Evolutionary conservation across 305 asterid species (phyloP).

Genomic region (Fraxinus xanthoxyloides): DNA sequence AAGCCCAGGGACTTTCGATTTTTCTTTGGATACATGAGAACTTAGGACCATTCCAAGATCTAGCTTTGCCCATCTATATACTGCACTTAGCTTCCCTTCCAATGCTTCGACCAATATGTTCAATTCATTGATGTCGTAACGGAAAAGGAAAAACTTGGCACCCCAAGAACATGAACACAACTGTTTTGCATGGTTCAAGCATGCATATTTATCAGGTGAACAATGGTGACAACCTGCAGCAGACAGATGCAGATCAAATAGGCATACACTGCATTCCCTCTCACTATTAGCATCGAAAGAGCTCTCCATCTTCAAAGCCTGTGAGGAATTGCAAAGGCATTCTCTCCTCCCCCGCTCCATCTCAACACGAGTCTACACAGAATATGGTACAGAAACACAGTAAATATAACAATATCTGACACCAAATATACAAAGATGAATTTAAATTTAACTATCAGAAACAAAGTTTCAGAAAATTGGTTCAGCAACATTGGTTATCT

Average conservation of each 20-base stretch:
- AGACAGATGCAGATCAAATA: conserved; percentile 80
- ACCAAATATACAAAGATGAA: not conserved
- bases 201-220: conserved; percentile 81
- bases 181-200: conserved; percentile 85
- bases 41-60: conserved; percentile 80
- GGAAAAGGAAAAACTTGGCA: conserved; percentile 75
- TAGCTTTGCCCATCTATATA: conserved; percentile 85
- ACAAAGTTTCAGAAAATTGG: not conserved
- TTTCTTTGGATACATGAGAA: conserved; percentile 63
- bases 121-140: conserved; percentile 63
- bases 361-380: conserved; percentile 65
- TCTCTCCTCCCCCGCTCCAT: conserved; percentile 71
- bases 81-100: conserved; percentile 86
- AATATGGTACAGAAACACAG: conserved; percentile 24
- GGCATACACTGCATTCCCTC: conserved; percentile 84
- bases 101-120: conserved; percentile 75
- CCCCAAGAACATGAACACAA: conserved; percentile 79
- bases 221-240: conserved; percentile 89
- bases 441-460: not conserved
- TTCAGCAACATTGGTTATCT: not conserved
- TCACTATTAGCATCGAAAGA: conserved; percentile 74
- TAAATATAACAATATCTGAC: not conserved
- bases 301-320: conserved; percentile 81
- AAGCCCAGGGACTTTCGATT: conserved; percentile 37
- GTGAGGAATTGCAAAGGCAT: conserved; percentile 63